phyloP scores from a whole-genome alignment of 495 filamentous ascomycete genomes.

The Patellaria atrata region DNA sequence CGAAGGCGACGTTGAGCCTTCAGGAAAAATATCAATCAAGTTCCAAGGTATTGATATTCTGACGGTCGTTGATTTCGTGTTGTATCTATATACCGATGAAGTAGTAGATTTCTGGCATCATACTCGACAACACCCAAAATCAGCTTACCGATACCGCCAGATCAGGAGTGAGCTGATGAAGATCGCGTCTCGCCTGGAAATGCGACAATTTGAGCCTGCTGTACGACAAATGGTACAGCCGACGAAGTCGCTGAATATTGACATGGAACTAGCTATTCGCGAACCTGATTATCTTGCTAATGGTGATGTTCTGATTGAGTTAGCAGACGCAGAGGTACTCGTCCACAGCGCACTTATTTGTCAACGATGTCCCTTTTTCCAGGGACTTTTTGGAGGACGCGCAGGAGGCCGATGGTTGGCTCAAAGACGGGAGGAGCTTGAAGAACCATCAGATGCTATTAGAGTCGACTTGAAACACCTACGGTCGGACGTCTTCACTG shows the following conservation, averaged over 20 bases:
- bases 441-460: conserved; percentile 33
- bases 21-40: conserved; percentile 37
- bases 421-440: conserved; percentile 40
- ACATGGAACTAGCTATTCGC: conserved; percentile 51
- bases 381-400: conserved; percentile 73
- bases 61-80: conserved; percentile 58
- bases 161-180: conserved; percentile 74
- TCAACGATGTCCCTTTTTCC: conserved; percentile 82
- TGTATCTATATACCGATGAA: conserved; percentile 69
- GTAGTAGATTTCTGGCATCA: conserved; percentile 75
- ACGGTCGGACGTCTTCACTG: conserved; percentile 50
- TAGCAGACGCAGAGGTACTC: conserved; percentile 49
- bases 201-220: conserved; percentile 55
- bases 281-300: conserved; percentile 56
- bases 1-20: conserved; percentile 37
- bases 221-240: conserved; percentile 58
- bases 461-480: conserved; percentile 77
- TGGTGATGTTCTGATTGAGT: conserved; percentile 61
- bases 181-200: conserved; percentile 48
- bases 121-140: conserved; percentile 43
- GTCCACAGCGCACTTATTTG: conserved; percentile 69
- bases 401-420: conserved; percentile 72
- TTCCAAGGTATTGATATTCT: conserved; percentile 59
- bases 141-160: conserved; percentile 57
- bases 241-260: conserved; percentile 44